These are phyloP conservation scores for Geranomyces variabilis DNA, from an alignment of 192 early-diverging fungal genomes.

Conservation along the genomic window DNA sequence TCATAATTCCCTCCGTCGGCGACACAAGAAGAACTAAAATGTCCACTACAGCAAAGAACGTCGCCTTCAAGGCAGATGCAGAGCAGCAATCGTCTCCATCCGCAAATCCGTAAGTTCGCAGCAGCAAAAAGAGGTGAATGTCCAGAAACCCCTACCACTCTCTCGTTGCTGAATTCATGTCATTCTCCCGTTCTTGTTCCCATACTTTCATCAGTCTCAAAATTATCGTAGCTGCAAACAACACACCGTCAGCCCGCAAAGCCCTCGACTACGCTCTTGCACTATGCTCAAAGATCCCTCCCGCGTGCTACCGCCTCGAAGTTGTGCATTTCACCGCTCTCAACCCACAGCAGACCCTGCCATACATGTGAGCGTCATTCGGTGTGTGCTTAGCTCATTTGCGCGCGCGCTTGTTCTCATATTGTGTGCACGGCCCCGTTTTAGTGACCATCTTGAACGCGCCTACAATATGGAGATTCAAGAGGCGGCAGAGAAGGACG, in stretches of 20 bases:
- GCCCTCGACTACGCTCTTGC: constrained; percentile 25
- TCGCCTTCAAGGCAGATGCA: too few species aligned
- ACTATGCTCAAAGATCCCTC: constrained; percentile 12
- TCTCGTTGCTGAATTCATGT: too few species aligned
- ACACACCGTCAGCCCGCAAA: constrained; percentile 18
- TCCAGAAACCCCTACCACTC: too few species aligned
- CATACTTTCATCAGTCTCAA: constrained; percentile 16
- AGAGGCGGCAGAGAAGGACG: constrained; percentile 23
- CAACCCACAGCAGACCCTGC: constrained; percentile 34
- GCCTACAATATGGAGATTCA: constrained; percentile 44
- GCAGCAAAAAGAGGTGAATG: too few species aligned
- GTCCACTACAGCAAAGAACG: too few species aligned
- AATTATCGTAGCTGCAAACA: constrained; percentile 37
- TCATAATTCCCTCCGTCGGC: too few species aligned
- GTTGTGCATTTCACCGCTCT: constrained; percentile 34
- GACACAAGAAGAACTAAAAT: too few species aligned
- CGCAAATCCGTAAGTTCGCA: too few species aligned
- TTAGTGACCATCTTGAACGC: constrained; percentile 38
- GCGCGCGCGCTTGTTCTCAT: not conserved
- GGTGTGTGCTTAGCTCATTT: too few species aligned
- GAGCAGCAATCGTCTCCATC: too few species aligned
- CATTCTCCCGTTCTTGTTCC: too few species aligned
- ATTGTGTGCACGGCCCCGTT: not conserved
- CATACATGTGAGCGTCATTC: constrained; percentile 30
- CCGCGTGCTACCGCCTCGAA: constrained; percentile 13